A percentile compares a stretch with the other conserved stretches of the same genome.
These are phyloP conservation scores for Geosmithia morbida DNA, from an alignment of 2,329 filamentous ascomycete genomes.

Conservation along the genomic window DNA sequence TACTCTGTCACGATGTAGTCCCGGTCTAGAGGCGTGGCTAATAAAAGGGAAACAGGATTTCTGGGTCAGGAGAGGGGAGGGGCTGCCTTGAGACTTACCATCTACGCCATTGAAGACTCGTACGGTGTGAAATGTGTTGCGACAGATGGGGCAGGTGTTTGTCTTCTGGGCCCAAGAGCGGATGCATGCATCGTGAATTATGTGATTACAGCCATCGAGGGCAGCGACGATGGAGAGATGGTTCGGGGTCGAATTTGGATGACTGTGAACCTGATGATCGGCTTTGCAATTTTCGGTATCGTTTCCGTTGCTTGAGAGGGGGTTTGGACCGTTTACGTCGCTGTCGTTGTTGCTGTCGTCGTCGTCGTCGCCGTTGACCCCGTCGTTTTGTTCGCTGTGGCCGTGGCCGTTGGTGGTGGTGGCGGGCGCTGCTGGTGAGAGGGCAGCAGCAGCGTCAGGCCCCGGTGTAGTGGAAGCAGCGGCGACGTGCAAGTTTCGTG, in stretches of 20 bases:
- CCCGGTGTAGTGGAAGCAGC: conserved; percentile 6
- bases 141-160: conserved; percentile 96
- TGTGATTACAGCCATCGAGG: conserved; percentile 70
- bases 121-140: conserved; percentile 80
- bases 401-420: conserved; percentile 9
- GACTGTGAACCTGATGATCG: not conserved
- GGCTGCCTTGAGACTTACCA: conserved; percentile 39
- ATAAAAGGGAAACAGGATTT: not conserved
- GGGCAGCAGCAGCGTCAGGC: conserved; percentile 6
- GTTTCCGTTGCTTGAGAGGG: conserved; percentile 1
- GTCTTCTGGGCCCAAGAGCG: conserved; percentile 92
- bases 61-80: not conserved
- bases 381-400: conserved; percentile 4
- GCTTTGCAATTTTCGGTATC: conserved; percentile 10
- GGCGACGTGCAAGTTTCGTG: conserved; percentile 9
- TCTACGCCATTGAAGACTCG: conserved; percentile 67
- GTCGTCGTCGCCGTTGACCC: not conserved
- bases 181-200: conserved; percentile 84
- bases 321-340: not conserved
- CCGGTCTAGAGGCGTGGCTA: not conserved
- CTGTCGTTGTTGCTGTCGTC: conserved; percentile 5
- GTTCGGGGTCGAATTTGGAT: conserved; percentile 5
- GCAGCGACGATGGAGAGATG: conserved; percentile 36
- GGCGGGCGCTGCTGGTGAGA: conserved; percentile 4
- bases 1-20: not conserved